phyloP scores from a whole-genome alignment of 257 asterid genomes.

The Orobanche coerulescens region DNA sequence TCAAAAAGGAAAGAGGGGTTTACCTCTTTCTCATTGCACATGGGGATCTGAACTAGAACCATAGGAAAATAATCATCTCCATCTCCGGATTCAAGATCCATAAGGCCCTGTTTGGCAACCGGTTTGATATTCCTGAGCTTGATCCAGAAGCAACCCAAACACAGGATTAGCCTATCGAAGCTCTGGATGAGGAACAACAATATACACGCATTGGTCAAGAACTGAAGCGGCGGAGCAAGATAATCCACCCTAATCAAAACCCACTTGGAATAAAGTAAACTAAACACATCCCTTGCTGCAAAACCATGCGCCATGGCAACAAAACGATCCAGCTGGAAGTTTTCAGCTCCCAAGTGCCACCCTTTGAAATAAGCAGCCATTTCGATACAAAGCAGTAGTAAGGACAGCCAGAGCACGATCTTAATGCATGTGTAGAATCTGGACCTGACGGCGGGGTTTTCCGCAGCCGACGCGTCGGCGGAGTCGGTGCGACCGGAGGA shows the following conservation, averaged over 20 bases:
- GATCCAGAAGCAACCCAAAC: conserved; percentile 89
- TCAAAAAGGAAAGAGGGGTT: not conserved
- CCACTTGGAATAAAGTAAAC: conserved; percentile 59
- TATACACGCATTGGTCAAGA: conserved; percentile 65
- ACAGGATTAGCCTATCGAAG: conserved; percentile 66
- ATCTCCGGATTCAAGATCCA: conserved; percentile 72
- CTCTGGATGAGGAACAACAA: conserved; percentile 73
- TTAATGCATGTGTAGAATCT: conserved; percentile 58
- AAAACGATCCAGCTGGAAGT: conserved; percentile 45
- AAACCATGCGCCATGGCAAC: conserved; percentile 41
- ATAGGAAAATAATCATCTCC: conserved; percentile 73
- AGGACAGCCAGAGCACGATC: conserved; percentile 46
- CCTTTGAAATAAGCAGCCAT: conserved; percentile 70
- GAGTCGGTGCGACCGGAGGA: conserved; percentile 69
- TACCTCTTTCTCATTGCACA: conserved; percentile 98
- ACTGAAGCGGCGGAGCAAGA: conserved; percentile 77
- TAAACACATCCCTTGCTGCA: conserved; percentile 50
- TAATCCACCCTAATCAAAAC: conserved; percentile 73
- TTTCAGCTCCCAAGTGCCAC: conserved; percentile 70
- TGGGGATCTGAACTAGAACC: conserved; percentile 97
- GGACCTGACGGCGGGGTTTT: conserved; percentile 30
- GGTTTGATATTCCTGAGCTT: conserved; percentile 54
- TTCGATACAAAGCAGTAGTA: conserved; percentile 56
- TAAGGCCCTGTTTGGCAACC: conserved; percentile 36
- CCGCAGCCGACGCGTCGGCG: conserved; percentile 43